Base-by-base conservation (phyloP, 371 early-diverging fungal species). In the Edhazardia aedis region DNA sequence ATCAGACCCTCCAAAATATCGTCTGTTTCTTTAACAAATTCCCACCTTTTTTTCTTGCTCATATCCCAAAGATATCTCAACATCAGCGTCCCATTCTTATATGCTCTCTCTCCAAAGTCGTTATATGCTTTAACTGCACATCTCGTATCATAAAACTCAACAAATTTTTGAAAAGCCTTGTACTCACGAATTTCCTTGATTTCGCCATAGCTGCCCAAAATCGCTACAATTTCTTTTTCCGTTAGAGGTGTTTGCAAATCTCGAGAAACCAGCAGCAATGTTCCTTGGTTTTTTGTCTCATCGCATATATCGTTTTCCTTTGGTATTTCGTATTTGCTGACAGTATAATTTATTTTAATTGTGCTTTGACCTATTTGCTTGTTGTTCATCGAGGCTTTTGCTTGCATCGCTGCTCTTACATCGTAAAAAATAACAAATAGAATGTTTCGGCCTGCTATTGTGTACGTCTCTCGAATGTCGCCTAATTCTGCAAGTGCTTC, bases 361-460 rank as follows among this genome's bases (percentile, higher is more conserved):
- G 37, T 22, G 18, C 22, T 22, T 9, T 6, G 9, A 11, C 9
- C 6, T 4, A 24, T 11, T 29, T 6, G 7, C n/a, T 14, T 6
- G 7, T 39, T 45, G 0, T 54, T 42, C 12, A 55, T 39, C 9
- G 11, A 26, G 23, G 22, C 23, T 26, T 58, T 33, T 12, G 23
- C 47, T 9, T 47, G 27, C 1, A 38, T 38, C 14, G 61, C 30
- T 22, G 50, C 38, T 57, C 63, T 40, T 29, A 68, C 27, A 55
- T 68, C 63, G 36, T 59, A 71, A 39, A 71, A 68, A 4, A 62
- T 56, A 11, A 66, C 50, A 50, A 65, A 66, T 19, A 71, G 51
- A 30, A 59, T 40, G 1, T 55, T 29, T 14, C 47, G 33, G 33
- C 55, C 57, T 14, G 59, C 42, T 71, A 64, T 51, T 26, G 47